phyloP scores from a whole-genome alignment of 192 early-diverging fungal genomes.

The Rhizophagus clarus region DNA sequence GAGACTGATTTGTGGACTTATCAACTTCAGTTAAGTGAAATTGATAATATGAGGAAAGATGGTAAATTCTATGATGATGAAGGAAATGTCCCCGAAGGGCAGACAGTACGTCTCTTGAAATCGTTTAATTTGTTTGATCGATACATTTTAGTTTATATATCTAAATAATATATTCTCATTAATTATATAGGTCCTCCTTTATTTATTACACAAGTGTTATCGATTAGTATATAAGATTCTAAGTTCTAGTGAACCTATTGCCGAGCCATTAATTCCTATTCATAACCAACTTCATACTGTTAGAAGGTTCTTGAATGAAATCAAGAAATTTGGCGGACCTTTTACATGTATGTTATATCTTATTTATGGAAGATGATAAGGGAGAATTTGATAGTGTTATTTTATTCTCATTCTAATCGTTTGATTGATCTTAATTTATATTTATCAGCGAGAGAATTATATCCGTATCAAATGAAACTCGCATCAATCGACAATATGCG shows the following conservation, averaged over 20 bases:
- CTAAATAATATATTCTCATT: not conserved
- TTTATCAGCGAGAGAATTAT: constrained; percentile 64
- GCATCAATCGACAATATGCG: constrained; percentile 79
- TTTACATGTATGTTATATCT: constrained; percentile 53
- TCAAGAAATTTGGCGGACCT: constrained; percentile 81
- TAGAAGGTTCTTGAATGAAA: constrained; percentile 73
- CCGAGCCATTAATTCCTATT: constrained; percentile 81
- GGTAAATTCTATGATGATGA: constrained; percentile 80
- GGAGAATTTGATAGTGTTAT: no score
- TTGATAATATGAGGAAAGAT: constrained; percentile 79
- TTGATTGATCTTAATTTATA: not conserved
- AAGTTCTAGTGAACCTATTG: constrained; percentile 76
- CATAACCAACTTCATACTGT: constrained; percentile 85
- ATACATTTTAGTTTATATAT: no score
- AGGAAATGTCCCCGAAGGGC: constrained; percentile 71
- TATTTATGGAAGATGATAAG: not conserved
- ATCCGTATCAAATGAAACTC: constrained; percentile 90
- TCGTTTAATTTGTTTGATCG: not conserved
- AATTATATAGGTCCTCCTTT: not conserved
- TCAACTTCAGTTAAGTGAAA: constrained; percentile 74
- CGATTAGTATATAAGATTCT: constrained; percentile 82
- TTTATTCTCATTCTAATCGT: no score
- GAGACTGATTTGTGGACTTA: constrained; percentile 71
- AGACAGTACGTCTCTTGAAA: constrained; percentile 34
- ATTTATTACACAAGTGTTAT: constrained; percentile 81